Evolutionary conservation across 495 filamentous ascomycete genomes (phyloP), one percentile per base, ranked within the genome.

Genomic region (Aspergillus mulundensis): DNA sequence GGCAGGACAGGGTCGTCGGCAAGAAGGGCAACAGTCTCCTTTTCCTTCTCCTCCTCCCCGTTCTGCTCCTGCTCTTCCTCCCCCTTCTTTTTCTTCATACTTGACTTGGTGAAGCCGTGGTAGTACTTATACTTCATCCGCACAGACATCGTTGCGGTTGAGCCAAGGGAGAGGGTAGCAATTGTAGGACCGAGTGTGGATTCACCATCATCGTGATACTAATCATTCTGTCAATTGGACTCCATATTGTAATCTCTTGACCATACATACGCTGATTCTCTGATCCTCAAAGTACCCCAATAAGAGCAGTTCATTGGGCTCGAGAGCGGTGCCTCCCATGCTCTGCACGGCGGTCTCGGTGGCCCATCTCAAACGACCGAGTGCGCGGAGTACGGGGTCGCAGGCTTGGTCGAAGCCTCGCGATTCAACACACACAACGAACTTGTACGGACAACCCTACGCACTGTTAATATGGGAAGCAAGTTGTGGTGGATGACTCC

Each of bases 151-250:
- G 63, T 71, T 0, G 88, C 83, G 0, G 79, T 77, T 0, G 79
- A 81, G 1, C 91, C 91, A 3, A 95, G 75, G 0, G 89, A 91
- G 1, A 93, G 70, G 0, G 89, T 86, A 0, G 87, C 86, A 23
- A 95, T 85, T 0, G 82, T 89, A 1, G 88, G 86, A 0, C 89
- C 90, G 1, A 95, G 77, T 0, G 82, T 81, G 0, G 65, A 70
- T 66, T 96, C 91, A 0, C 91, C 91, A 56, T 96, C 91, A 61
- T 95, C 90, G 52, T 96, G 91, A 55, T 82, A 90, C 85, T 94
- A 25, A 44, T 36, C 2, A 25, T 64, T 3, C 7, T 34, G 19
- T 48, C 16, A 46, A 14, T 24, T 15, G 21, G 54, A 21, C 24
- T 58, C 40, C 77, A 57, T 75, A 67, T 18, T 42, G 42, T 38